Conservation (phyloP, 2,329 filamentous ascomycete species). For the Sporothrix mexicana region DNA sequence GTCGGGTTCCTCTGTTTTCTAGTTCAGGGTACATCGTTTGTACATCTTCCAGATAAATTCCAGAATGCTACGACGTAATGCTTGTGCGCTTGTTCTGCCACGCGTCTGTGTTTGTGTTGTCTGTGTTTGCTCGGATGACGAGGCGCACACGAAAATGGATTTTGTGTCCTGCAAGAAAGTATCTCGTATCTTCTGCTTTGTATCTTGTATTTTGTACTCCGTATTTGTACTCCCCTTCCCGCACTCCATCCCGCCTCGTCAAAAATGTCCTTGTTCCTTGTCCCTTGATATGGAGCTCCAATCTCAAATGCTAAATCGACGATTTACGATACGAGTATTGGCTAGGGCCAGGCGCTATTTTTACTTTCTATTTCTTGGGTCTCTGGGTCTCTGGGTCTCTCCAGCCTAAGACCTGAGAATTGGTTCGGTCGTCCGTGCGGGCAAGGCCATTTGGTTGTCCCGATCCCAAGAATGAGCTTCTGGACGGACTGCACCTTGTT, state of each 20-base stretch:
- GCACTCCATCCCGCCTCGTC: not conserved
- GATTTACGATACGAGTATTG: conserved; percentile 23
- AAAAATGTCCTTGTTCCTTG: conserved; percentile 5
- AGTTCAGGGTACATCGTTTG: not conserved
- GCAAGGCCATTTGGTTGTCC: not conserved
- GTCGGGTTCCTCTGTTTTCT: not conserved
- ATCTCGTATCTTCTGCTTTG: no score
- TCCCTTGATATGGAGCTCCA: conserved; percentile 1
- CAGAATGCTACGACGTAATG: no score
- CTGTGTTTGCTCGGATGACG: no score
- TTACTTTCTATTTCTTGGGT: not conserved
- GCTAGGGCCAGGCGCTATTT: not conserved
- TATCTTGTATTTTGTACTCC: no score
- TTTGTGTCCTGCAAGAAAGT: no score
- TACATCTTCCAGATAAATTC: not conserved
- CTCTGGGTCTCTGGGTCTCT: no score
- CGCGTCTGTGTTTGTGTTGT: no score
- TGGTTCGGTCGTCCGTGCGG: conserved; percentile 16
- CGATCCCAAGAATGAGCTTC: not conserved
- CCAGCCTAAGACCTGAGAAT: not conserved
- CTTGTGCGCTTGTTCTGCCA: no score
- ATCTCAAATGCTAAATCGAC: conserved; percentile 14
- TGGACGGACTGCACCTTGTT: not conserved
- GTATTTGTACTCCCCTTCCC: not conserved
- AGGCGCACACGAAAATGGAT: no score